A percentile compares a stretch with the other conserved stretches of the same genome.
Conservation (phyloP, 176 grass and related monocot genomes). For the Poa pratensis region DNA sequence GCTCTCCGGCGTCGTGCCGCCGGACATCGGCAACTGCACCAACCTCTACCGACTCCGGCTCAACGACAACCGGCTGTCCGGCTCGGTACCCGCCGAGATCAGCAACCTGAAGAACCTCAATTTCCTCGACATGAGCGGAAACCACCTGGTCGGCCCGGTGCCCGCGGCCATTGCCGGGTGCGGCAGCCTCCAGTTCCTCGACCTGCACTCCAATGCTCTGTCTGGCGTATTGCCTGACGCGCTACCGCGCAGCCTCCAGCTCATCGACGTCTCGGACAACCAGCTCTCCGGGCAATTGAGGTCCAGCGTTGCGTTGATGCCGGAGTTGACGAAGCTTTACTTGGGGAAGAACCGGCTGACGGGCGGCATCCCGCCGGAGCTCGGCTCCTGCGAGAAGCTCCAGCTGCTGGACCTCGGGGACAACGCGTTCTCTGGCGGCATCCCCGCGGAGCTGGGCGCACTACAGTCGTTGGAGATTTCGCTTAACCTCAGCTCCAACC, state of each 20-base stretch:
- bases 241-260: constrained; percentile 74
- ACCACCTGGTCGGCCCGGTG: constrained; percentile 66
- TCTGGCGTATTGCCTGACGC: constrained; percentile 62
- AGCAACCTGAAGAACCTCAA: constrained; percentile 73
- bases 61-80: constrained; percentile 71
- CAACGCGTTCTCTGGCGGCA: constrained; percentile 72
- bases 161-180: constrained; percentile 71
- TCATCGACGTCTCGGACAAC: constrained; percentile 84
- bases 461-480: constrained; percentile 80
- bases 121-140: constrained; percentile 91
- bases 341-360: constrained; percentile 62
- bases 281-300: constrained; percentile 62
- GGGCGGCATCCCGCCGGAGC: constrained; percentile 62
- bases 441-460: constrained; percentile 61
- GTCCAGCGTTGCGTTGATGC: constrained; percentile 52
- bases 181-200: constrained; percentile 75
- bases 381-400: constrained; percentile 79
- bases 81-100: constrained; percentile 72
- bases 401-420: constrained; percentile 82
- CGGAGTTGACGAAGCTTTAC: constrained; percentile 83
- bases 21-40: constrained; percentile 85
- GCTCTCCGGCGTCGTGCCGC: constrained; percentile 72
- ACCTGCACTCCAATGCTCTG: constrained; percentile 83
- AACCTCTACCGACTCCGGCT: constrained; percentile 82
- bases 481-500: constrained; percentile 86